Percentiles rank a stretch among this genome's conserved stretches.
Conservation (phyloP, 192 early-diverging fungal genomes). For the Paraglomus occultum region DNA sequence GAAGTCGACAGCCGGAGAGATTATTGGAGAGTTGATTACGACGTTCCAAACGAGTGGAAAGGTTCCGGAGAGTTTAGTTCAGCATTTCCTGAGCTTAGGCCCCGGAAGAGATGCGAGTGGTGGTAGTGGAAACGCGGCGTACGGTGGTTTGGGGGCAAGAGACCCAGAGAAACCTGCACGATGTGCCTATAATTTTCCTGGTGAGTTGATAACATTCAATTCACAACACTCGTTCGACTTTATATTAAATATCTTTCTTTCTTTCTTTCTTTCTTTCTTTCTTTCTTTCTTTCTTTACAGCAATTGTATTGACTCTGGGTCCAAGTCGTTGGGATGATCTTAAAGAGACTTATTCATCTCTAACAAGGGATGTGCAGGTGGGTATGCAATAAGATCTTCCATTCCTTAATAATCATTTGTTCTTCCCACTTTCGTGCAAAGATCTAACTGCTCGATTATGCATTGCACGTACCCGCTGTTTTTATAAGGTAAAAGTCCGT, state of each 20-base stretch:
- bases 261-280: not conserved
- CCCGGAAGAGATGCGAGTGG: slow-evolving; percentile 24
- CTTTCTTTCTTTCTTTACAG: slow-evolving; percentile 28
- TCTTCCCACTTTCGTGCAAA: too few species aligned
- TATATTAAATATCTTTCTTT: not conserved
- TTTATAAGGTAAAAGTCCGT: slow-evolving; percentile 48
- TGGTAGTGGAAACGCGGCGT: not conserved
- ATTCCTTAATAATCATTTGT: too few species aligned
- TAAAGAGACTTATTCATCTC: slow-evolving; percentile 44
- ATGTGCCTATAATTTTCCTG: slow-evolving; percentile 61
- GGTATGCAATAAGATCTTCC: too few species aligned
- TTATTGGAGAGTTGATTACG: slow-evolving; percentile 57
- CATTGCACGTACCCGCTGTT: slow-evolving; percentile 31
- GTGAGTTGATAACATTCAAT: slow-evolving; percentile 15
- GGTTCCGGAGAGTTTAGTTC: slow-evolving; percentile 50
- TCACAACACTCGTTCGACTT: too few species aligned
- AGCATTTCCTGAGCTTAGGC: slow-evolving; percentile 49
- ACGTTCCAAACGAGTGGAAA: slow-evolving; percentile 45
- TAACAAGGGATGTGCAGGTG: slow-evolving; percentile 41
- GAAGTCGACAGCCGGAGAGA: slow-evolving; percentile 50
- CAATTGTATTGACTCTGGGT: slow-evolving; percentile 56
- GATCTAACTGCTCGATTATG: too few species aligned
- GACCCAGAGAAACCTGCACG: slow-evolving; percentile 54
- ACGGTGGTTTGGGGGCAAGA: slow-evolving; percentile 34
- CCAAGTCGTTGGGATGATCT: slow-evolving; percentile 56